Evolutionary conservation across 768 basidiomycete species (phyloP), one percentile per base, ranked within the genome.

Genomic region (Suillus luteus): DNA sequence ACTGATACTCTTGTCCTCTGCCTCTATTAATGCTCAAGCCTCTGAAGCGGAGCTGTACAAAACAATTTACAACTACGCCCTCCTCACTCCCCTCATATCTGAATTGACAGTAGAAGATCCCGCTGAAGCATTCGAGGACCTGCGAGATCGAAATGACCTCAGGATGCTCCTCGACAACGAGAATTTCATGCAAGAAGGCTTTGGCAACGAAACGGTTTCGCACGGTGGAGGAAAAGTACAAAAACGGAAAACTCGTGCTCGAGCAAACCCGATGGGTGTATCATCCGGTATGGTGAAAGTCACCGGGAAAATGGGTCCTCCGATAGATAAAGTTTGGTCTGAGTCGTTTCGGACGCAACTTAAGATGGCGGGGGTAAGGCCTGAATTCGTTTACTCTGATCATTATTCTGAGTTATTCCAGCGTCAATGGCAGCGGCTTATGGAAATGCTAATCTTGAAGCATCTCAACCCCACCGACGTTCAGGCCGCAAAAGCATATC

Each of bases 91-190:
- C 2, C 78, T 84, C 58, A 85, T 96, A 44, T 89, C 91, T n/a
- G 96, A 99, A 75, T 78, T 99, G 48, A 97, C 95, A 1, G 92
- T 99, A 24, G 97, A 99, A 77, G 97, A 99, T 74, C 97, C 97
- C 1, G 95, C 95, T 0, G 97, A 99, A 77, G 92, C 93, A 11
- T 98, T 99, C 71, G 96, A 99, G 74, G 97, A 99, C 74, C 83
- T 99, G 49, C 82, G 96, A 40, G 97, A 99, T 77, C 89, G 93
- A 61, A 92, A 91, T 68, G 97, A 99, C 74, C 82, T 99, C 22
- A 79, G 83, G 66, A 91, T 91, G 84, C 81, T 99, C 22, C 81
- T 93, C 15, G 74, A 79, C 0, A 77, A 89, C 66, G 78, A 83
- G 61, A 79, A 77, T 51, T 92, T 96, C 73, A 86, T 91, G 79